These are phyloP conservation scores for Mycena belliarum DNA, from an alignment of 768 basidiomycete genomes.

Conservation along the genomic window DNA sequence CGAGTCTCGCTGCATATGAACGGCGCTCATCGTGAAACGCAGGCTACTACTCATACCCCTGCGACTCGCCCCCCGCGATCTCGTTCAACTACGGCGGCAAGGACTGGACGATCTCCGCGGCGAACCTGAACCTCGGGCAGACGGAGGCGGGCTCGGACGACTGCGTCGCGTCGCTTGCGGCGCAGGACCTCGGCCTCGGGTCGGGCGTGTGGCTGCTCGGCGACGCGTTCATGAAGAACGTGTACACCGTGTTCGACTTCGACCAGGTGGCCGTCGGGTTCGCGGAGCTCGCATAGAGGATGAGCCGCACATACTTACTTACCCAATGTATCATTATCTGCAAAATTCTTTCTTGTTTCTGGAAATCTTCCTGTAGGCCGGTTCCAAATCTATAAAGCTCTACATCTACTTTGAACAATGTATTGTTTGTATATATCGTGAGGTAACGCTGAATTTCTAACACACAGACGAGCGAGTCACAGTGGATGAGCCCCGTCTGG, in stretches of 20 bases:
- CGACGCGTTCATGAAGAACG: slow-evolving; percentile 41
- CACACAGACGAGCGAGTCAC: too few species aligned
- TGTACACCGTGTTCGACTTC: slow-evolving; percentile 46
- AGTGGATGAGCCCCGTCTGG: too few species aligned
- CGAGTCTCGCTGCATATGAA: slow-evolving; percentile 1
- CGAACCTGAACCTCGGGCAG: slow-evolving; percentile 39
- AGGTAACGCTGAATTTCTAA: too few species aligned
- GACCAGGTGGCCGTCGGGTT: slow-evolving; percentile 38
- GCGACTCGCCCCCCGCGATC: slow-evolving; percentile 27
- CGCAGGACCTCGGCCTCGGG: slow-evolving; percentile 35
- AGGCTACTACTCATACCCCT: slow-evolving; percentile 24
- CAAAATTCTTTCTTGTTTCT: too few species aligned
- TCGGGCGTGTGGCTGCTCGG: slow-evolving; percentile 36
- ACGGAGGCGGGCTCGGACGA: slow-evolving; percentile 41
- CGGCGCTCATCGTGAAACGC: neutral
- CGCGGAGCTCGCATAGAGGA: slow-evolving; percentile 29
- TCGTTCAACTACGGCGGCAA: slow-evolving; percentile 39
- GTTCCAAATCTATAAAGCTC: too few species aligned
- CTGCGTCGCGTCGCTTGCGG: slow-evolving; percentile 54
- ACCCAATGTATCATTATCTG: neutral
- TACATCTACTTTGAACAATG: too few species aligned
- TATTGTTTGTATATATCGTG: too few species aligned
- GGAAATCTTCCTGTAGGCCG: too few species aligned
- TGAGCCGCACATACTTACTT: too few species aligned
- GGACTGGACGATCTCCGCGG: slow-evolving; percentile 44